Evolutionary conservation across 2,329 filamentous ascomycete genomes (phyloP).

Genomic region (Epicoccum nigrum): DNA sequence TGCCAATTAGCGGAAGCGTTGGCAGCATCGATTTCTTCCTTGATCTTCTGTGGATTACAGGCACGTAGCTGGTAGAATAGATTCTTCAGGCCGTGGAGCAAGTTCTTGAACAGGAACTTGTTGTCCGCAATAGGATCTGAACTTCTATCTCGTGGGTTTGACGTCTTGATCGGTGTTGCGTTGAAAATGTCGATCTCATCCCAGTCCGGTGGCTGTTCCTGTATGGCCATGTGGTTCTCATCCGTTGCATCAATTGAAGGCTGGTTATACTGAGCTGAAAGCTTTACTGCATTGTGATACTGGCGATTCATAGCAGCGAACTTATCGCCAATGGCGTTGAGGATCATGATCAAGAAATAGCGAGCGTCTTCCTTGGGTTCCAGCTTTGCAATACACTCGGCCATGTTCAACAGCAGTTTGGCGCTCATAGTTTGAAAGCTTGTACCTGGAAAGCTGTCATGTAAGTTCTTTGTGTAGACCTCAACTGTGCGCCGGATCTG

Average conservation of each 20-base stretch:
- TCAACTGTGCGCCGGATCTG: slow-evolving; percentile 96
- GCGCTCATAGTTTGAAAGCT: slow-evolving; percentile 99
- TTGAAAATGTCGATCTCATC: slow-evolving; percentile 98
- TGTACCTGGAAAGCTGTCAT: slow-evolving; percentile 94
- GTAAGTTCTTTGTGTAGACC: slow-evolving; percentile 94
- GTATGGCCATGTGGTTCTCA: slow-evolving; percentile 85
- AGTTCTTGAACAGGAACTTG: slow-evolving; percentile 95
- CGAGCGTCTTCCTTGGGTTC: slow-evolving; percentile 92
- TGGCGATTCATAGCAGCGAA: slow-evolving; percentile 98
- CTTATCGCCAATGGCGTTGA: slow-evolving; percentile 97
- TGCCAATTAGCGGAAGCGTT: slow-evolving; percentile 90
- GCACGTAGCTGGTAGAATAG: slow-evolving; percentile 93
- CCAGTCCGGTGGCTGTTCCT: slow-evolving; percentile 84
- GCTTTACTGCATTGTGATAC: slow-evolving; percentile 91
- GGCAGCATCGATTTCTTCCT: slow-evolving; percentile 70
- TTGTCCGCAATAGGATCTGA: slow-evolving; percentile 94
- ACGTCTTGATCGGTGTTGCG: slow-evolving; percentile 94
- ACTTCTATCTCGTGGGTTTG: slow-evolving; percentile 85
- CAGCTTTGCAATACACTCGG: slow-evolving; percentile 93
- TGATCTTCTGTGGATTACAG: slow-evolving; percentile 72
- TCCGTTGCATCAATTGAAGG: slow-evolving; percentile 67
- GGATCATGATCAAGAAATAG: slow-evolving; percentile 94
- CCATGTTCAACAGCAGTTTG: slow-evolving; percentile 95
- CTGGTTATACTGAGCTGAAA: slow-evolving; percentile 77
- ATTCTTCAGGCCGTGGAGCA: slow-evolving; percentile 94